A percentile compares a stretch with the other conserved stretches of the same genome.
These are phyloP conservation scores for Peniophora sp. DNA, from an alignment of 1,284 basidiomycete genomes.

Conservation along the genomic window DNA sequence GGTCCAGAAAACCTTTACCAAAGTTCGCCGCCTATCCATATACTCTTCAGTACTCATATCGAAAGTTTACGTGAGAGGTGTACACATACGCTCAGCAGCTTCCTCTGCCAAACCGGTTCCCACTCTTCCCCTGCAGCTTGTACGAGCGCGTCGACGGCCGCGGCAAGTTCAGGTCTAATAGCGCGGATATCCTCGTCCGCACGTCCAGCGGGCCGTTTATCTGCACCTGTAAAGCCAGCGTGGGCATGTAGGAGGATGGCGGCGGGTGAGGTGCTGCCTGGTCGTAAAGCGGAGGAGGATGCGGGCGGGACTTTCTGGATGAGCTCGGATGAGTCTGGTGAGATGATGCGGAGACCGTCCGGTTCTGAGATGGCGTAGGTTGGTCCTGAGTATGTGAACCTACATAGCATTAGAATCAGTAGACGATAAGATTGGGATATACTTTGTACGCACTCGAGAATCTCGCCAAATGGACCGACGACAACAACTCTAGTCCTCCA, in stretches of 20 bases:
- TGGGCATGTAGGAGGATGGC: slow-evolving; percentile 92
- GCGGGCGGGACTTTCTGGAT: slow-evolving; percentile 90
- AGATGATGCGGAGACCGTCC: slow-evolving; percentile 82
- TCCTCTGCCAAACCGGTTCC: slow-evolving; percentile 85
- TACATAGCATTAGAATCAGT: slow-evolving; percentile 22
- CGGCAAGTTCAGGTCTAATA: slow-evolving; percentile 79
- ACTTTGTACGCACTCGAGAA: slow-evolving; percentile 58
- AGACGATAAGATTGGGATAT: neutral
- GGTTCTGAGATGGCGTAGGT: slow-evolving; percentile 78
- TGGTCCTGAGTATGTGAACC: slow-evolving; percentile 75
- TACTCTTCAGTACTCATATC: neutral
- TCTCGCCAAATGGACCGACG: slow-evolving; percentile 89
- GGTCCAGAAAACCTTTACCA: slow-evolving; percentile 88
- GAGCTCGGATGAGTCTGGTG: slow-evolving; percentile 78
- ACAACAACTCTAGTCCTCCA: slow-evolving; percentile 80
- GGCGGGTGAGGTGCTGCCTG: slow-evolving; percentile 87
- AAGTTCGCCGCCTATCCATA: slow-evolving; percentile 85
- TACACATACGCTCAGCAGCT: slow-evolving; percentile 69
- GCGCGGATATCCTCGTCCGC: slow-evolving; percentile 90
- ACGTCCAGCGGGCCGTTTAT: slow-evolving; percentile 62
- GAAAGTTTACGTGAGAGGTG: neutral
- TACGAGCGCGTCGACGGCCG: slow-evolving; percentile 88
- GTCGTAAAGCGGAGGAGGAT: slow-evolving; percentile 78
- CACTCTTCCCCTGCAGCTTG: slow-evolving; percentile 92
- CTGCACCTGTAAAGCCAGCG: slow-evolving; percentile 67